A percentile compares a stretch with the other conserved stretches of the same genome.
Evolutionary conservation across 192 early-diverging fungal genomes (phyloP).

Genomic region (Coemansia sp.): DNA sequence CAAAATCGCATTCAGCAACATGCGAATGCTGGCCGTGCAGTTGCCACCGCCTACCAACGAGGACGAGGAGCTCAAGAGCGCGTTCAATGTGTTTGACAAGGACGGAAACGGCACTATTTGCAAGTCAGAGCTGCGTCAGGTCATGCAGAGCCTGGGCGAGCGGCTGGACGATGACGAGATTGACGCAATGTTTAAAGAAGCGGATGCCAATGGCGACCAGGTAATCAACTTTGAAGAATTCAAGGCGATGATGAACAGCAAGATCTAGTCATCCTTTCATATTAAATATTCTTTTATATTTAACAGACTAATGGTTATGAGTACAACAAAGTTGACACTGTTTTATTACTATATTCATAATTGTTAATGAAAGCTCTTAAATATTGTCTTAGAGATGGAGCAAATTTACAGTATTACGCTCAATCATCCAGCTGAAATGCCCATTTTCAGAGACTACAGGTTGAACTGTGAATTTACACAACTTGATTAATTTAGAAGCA

Average conservation of each 20-base stretch:
- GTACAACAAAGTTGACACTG: too few species aligned
- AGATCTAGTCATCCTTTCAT: not conserved
- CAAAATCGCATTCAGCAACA: not conserved
- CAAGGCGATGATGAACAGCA: constrained; percentile 56
- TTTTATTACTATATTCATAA: too few species aligned
- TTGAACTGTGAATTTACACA: not conserved
- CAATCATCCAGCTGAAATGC: not conserved
- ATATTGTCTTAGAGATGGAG: too few species aligned
- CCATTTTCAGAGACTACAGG: not conserved
- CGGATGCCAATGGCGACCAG: constrained; percentile 69
- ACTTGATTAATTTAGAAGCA: not conserved
- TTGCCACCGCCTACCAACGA: constrained; percentile 4
- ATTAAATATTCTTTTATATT: too few species aligned
- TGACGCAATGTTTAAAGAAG: constrained; percentile 78
- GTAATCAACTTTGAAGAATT: constrained; percentile 63
- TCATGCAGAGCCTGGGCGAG: constrained; percentile 62
- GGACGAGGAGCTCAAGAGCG: constrained; percentile 24
- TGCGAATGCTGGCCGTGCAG: not conserved
- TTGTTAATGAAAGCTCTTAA: too few species aligned
- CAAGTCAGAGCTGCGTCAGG: constrained; percentile 49
- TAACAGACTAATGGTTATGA: too few species aligned
- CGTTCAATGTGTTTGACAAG: constrained; percentile 58
- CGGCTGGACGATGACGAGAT: constrained; percentile 67
- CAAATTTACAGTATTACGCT: not conserved
- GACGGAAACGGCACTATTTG: constrained; percentile 56